phyloP scores from a whole-genome alignment of 345 rosid genomes.

The Acer saccharum region DNA sequence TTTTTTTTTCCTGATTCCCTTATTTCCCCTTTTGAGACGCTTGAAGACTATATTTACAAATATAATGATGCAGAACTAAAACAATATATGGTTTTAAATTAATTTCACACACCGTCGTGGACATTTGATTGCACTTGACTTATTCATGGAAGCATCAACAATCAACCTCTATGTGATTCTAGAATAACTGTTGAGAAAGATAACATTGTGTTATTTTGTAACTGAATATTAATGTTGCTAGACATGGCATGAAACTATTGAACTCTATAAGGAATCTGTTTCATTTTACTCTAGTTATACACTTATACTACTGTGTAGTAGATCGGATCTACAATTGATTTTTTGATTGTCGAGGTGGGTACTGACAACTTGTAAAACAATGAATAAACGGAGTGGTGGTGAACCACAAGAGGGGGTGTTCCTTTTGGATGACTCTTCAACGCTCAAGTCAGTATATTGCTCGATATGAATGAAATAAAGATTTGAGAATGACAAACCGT shows the following conservation, averaged over 20 bases:
- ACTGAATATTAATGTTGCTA: background rate
- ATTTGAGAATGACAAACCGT: too few relatives aligned
- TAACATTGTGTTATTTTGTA: background rate
- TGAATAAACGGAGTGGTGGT: too few relatives aligned
- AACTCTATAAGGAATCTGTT: background rate
- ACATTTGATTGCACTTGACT: slow-evolving; percentile 56
- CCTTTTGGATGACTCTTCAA: too few relatives aligned
- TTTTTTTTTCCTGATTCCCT: too few relatives aligned
- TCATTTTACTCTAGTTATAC: background rate
- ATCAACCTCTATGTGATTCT: background rate
- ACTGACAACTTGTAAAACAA: too few relatives aligned
- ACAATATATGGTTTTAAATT: background rate
- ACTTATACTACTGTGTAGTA: too few relatives aligned
- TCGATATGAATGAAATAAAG: too few relatives aligned
- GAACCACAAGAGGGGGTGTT: too few relatives aligned
- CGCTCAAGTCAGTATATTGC: too few relatives aligned
- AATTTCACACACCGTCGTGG: slow-evolving; percentile 63
- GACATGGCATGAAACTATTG: background rate
- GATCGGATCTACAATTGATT: too few relatives aligned
- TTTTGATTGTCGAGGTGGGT: too few relatives aligned
- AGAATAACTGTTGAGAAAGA: background rate
- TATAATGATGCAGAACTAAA: background rate
- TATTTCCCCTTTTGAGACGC: background rate
- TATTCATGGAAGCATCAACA: slow-evolving; percentile 24
- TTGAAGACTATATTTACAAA: background rate